A percentile compares a stretch with the other conserved stretches of the same genome.
Evolutionary conservation across 108 stramenopile species (phyloP).

Genomic region (Halocafeteria seosinensis): DNA sequence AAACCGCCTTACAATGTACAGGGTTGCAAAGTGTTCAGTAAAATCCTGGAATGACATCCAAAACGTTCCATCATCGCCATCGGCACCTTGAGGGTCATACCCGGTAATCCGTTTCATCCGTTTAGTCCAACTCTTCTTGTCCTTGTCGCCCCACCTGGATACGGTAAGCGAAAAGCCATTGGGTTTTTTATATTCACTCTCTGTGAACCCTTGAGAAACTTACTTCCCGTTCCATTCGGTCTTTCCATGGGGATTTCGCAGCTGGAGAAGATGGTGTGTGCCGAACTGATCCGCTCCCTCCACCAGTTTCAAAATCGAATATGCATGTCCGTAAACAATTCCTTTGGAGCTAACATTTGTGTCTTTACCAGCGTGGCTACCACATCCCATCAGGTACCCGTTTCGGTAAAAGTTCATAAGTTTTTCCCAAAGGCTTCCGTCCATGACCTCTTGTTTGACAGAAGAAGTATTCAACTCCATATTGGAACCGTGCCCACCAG

Average conservation of each 20-base stretch:
- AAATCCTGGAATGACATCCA: constrained; percentile 10
- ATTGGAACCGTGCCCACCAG: constrained; percentile 1
- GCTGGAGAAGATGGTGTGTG: neutral
- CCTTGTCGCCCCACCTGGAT: too few relatives aligned
- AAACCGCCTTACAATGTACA: neutral
- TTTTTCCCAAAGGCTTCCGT: constrained; percentile 4
- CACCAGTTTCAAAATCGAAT: constrained; percentile 1
- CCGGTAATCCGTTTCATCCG: neutral
- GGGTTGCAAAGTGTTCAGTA: neutral
- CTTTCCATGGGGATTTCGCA: constrained; percentile 6
- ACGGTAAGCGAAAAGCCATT: too few relatives aligned
- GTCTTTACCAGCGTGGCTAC: neutral
- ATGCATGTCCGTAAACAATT: constrained; percentile 16
- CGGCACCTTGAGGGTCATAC: neutral
- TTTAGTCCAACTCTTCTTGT: neutral
- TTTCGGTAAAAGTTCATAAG: neutral
- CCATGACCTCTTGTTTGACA: neutral
- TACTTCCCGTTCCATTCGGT: constrained; percentile 8
- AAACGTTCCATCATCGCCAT: constrained; percentile 8
- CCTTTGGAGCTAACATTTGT: neutral
- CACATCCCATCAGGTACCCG: constrained; percentile 6
- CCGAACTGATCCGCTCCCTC: constrained; percentile 3
- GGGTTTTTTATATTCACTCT: constrained; percentile 1
- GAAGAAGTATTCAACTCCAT: neutral
- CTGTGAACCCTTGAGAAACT: neutral